Evolutionary conservation across 345 rosid species (phyloP), one percentile per base, ranked within the genome.

Genomic region (Aquilaria yunnanensis): DNA sequence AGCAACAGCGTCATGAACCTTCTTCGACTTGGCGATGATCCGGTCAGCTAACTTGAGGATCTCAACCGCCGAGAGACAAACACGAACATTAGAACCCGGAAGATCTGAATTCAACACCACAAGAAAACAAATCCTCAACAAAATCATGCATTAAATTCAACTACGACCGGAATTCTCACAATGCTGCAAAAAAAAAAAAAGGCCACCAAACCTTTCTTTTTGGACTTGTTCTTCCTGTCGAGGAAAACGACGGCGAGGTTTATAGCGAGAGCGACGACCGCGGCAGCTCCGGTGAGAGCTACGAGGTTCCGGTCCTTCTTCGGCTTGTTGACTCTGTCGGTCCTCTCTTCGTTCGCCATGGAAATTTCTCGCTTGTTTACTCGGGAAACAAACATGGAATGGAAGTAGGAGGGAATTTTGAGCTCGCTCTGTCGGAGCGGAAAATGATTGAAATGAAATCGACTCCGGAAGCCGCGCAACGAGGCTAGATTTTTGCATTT

Each of bases 221-320:
- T 77, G 67, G 77, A 77, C 58, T 79, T 83, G 57, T 65, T 75
- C 45, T 74, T 74, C 69, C 62, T 81, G 43, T 70, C 81, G 81
- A 80, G 67, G 83, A 86, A 86, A 81, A 84, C 64, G 75, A 90
- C 54, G 63, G 80, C 94, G 64, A 93, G 72, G 80, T 69, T 69
- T 52, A 70, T 84, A 62, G 95, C 85, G 66, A 93, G 70, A 60
- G 84, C 88, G 14, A 78, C 51, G 16, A 86, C 65, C 60, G 94
- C 96, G 32, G 95, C 87, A 47, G 84, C 83, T 57, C 98, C 97
- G 74, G 92, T 78, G 75, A 86, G 69, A 63, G 87, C 83, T 12
- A 90, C 53, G 34, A 79, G 54, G 67, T 63, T 83, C 32, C 73
- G 69, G 47, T 76, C 78, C 69, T 76, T 70, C 75, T 72, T 80